Evolutionary conservation across 148 eudicot species (phyloP).

Genomic region (Heliamphora exappendiculata): DNA sequence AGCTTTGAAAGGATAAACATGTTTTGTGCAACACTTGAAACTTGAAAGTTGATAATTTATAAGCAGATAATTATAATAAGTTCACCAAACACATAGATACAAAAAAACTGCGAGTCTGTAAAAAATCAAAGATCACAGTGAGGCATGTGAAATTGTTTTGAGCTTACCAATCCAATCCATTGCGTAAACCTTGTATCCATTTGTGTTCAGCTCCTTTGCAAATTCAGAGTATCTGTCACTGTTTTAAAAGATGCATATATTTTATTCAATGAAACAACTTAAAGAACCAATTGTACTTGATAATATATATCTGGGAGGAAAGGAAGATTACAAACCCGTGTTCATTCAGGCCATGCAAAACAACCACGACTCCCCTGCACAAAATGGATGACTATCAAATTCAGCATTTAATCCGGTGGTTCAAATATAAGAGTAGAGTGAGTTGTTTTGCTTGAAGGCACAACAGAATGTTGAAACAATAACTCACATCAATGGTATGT

Average conservation of each 20-base stretch:
- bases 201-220: slow-evolving; percentile 53
- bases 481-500: background rate
- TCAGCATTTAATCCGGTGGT: background rate
- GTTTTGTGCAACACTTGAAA: too few species aligned
- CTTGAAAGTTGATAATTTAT: too few species aligned
- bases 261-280: background rate
- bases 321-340: slow-evolving; percentile 44
- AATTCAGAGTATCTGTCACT: slow-evolving; percentile 59
- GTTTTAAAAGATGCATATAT: slow-evolving; percentile 16
- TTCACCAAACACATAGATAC: too few species aligned
- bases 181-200: slow-evolving; percentile 67
- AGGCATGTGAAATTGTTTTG: background rate
- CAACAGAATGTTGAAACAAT: background rate
- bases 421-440: background rate
- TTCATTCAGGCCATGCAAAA: slow-evolving; percentile 67
- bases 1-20: too few species aligned
- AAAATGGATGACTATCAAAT: background rate
- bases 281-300: background rate
- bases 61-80: too few species aligned
- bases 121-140: background rate
- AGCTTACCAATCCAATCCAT: slow-evolving; percentile 76
- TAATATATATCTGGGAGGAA: background rate
- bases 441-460: background rate
- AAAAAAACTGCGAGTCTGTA: background rate
- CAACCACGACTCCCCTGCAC: slow-evolving; percentile 54